Evolutionary conservation across 192 early-diverging fungal species (phyloP).

Genomic region (Entrophospora sp.): DNA sequence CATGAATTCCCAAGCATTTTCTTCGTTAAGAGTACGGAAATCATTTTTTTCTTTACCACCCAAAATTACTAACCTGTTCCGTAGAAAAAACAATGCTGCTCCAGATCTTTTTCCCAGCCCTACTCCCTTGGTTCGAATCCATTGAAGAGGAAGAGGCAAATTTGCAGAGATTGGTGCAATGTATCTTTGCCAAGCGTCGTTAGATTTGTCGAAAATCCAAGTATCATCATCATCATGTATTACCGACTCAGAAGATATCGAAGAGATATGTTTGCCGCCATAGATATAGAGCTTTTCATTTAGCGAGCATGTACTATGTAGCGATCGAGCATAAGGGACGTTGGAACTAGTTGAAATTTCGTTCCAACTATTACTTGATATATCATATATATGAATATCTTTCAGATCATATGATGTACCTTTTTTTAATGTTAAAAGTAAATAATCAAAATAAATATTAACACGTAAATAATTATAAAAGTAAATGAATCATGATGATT

Average conservation of each 20-base stretch:
- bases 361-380: neutral
- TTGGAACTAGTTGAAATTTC: neutral
- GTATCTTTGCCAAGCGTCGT: neutral
- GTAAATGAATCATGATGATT: no score
- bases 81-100: neutral
- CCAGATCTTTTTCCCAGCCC: neutral
- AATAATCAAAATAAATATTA: no score
- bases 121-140: neutral
- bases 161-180: neutral
- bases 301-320: neutral
- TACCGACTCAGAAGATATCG: neutral
- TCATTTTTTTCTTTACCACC: neutral
- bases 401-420: no score
- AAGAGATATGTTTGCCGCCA: neutral
- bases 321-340: neutral
- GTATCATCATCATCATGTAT: slow-evolving; percentile 5
- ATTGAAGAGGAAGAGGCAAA: neutral
- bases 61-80: neutral
- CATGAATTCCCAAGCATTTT: neutral
- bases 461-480: neutral
- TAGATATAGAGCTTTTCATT: slow-evolving; percentile 1
- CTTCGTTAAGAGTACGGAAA: neutral
- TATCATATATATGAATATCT: slow-evolving; percentile 3
- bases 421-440: no score
- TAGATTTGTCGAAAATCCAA: neutral